phyloP scores from a whole-genome alignment of 192 early-diverging fungal genomes.

The Dissophora globulifera region DNA sequence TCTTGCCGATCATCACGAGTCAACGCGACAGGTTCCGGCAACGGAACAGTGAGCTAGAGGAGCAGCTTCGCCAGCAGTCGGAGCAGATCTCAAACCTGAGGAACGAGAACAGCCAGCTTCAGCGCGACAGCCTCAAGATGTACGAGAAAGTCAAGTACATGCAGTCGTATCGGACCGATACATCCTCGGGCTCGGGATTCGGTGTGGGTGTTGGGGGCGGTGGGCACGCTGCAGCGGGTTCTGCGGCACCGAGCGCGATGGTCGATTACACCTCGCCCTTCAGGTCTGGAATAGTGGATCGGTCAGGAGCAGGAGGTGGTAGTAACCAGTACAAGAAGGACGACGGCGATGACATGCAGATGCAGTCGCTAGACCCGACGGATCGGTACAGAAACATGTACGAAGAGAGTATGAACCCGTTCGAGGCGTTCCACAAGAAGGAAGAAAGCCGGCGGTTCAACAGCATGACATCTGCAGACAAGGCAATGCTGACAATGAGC shows the following conservation, averaged over 20 bases:
- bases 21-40: slow-evolving; percentile 93
- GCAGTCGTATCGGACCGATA: slow-evolving; percentile 70
- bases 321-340: slow-evolving; percentile 39
- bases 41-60: slow-evolving; percentile 86
- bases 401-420: slow-evolving; percentile 91
- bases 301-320: slow-evolving; percentile 12
- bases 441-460: slow-evolving; percentile 77
- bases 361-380: slow-evolving; percentile 59
- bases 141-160: slow-evolving; percentile 92
- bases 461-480: slow-evolving; percentile 81
- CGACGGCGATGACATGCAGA: slow-evolving; percentile 44
- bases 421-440: slow-evolving; percentile 81
- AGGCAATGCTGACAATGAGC: slow-evolving; percentile 72
- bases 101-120: slow-evolving; percentile 71
- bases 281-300: slow-evolving; percentile 18
- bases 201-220: slow-evolving; percentile 14
- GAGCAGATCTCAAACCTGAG: slow-evolving; percentile 66
- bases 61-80: slow-evolving; percentile 65
- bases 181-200: slow-evolving; percentile 20
- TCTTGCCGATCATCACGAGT: slow-evolving; percentile 86
- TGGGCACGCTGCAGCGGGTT: slow-evolving; percentile 2
- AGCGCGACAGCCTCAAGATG: slow-evolving; percentile 87
- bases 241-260: slow-evolving; percentile 33
- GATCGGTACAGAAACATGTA: slow-evolving; percentile 83
- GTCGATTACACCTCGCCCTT: slow-evolving; percentile 51